A percentile compares a stretch with the other conserved stretches of the same genome.
Evolutionary conservation across 371 early-diverging fungal genomes (phyloP).

Genomic region (Mucor velutinosus): DNA sequence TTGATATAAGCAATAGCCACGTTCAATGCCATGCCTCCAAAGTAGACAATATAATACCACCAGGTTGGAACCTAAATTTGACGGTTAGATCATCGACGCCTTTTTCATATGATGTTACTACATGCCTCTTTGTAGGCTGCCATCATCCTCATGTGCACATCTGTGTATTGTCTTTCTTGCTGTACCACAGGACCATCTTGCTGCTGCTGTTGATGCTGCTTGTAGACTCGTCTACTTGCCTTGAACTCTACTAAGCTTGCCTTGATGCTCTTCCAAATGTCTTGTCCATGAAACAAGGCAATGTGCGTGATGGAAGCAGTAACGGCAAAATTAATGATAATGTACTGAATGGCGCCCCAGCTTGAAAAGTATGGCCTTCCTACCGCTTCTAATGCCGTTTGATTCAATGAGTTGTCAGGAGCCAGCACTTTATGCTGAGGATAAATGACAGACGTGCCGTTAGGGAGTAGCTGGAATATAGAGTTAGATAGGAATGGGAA

Average conservation of each 20-base stretch:
- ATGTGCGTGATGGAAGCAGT: conserved; percentile 59
- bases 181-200: neutral
- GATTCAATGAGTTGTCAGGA: conserved; percentile 38
- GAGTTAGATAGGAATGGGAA: conserved; percentile 48
- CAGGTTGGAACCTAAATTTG: conserved; percentile 57
- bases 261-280: neutral
- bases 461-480: conserved; percentile 32
- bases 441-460: conserved; percentile 31
- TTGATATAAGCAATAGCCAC: conserved; percentile 63
- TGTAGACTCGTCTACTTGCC: neutral
- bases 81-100: neutral
- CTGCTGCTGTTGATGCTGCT: neutral
- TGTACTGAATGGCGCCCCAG: conserved; percentile 28
- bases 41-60: conserved; percentile 74
- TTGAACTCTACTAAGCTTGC: neutral
- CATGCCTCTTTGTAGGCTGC: neutral
- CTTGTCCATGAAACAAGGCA: conserved; percentile 50
- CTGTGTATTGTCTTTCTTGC: neutral
- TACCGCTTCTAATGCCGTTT: conserved; percentile 34
- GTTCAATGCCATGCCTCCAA: conserved; percentile 59
- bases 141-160: conserved; percentile 8
- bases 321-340: conserved; percentile 47
- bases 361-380: conserved; percentile 40
- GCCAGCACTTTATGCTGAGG: conserved; percentile 46
- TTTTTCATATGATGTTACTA: neutral